Percentiles rank a stretch among this genome's conserved stretches.
These are phyloP conservation scores for Sphaerobolus stellatus DNA, from an alignment of 1,284 basidiomycete species.

Conservation along the genomic window DNA sequence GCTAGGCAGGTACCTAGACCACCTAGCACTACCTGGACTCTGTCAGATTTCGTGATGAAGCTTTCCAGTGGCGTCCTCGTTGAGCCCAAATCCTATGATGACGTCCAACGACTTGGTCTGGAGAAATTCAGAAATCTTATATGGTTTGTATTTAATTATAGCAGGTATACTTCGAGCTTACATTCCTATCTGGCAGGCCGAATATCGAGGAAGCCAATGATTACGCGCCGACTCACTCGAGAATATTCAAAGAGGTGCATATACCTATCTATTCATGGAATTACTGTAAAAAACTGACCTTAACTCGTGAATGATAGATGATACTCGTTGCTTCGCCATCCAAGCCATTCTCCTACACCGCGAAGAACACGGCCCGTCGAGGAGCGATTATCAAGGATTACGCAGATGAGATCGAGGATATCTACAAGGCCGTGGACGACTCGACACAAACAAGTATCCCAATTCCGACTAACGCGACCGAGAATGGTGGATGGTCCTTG, in stretches of 20 bases:
- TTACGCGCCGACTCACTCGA: slow-evolving; percentile 36
- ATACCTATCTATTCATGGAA: neutral
- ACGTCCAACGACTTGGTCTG: slow-evolving; percentile 31
- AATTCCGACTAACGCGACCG: slow-evolving; percentile 8
- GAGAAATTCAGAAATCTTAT: slow-evolving; percentile 35
- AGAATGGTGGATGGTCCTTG: slow-evolving; percentile 11
- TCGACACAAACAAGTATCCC: slow-evolving; percentile 9
- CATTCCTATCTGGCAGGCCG: slow-evolving; percentile 21
- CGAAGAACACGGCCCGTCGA: slow-evolving; percentile 35
- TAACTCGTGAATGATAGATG: slow-evolving; percentile 4
- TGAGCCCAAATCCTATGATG: slow-evolving; percentile 32
- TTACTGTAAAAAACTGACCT: neutral
- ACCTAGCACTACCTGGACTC: too few species aligned
- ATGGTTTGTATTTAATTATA: slow-evolving; percentile 26
- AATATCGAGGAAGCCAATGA: slow-evolving; percentile 42
- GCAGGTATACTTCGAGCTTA: neutral
- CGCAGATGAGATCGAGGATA: neutral
- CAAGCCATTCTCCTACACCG: slow-evolving; percentile 28
- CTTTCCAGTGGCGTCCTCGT: slow-evolving; percentile 45
- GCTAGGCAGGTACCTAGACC: too few species aligned
- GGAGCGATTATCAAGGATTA: neutral
- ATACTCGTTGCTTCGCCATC: slow-evolving; percentile 7
- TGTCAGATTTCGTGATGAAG: too few species aligned
- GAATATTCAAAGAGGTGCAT: slow-evolving; percentile 21
- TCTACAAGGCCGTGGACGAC: slow-evolving; percentile 22